Evolutionary conservation across 1,139 yeast species (phyloP), one percentile per base, ranked within the genome.

Genomic region (Pichia sp.): DNA sequence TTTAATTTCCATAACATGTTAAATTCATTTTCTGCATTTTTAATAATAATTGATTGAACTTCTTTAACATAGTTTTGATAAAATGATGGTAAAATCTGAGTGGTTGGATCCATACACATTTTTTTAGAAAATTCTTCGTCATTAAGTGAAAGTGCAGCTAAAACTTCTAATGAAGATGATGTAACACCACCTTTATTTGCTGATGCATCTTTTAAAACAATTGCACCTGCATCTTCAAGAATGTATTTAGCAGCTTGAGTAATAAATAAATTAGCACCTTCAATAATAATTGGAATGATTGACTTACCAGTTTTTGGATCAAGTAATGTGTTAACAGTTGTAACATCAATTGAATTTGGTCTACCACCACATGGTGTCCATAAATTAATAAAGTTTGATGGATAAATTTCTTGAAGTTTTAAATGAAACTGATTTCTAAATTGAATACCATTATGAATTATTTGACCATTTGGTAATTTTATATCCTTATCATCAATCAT

Each of bases 291-390:
- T 40, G 95, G 94, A 54, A 91, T 74, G 51, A 77, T 68, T 24
- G 86, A 64, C 63, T 83, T 82, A 46, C 94, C 94, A 31, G 91
- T 80, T 56, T 76, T 78, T 33, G 69, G 69, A 60, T 85, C 87
- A 53, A 91, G 78, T 54, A 88, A 77, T 41, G 69, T 69, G 50
- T 72, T 68, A 46, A 89, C 94, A 57, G 85, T 91, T 62, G 80
- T 81, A 50, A 91, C 79, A 63, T 89, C 95, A 63, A 91, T 82
- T 15, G 97, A 95, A 54, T 85, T 91, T 48, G 98, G 98, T 66
- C 98, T 84, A 54, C 98, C 98, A 65, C 98, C 98, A 66, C 98
- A 91, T 45, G 98, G 98, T 36, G 89, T 97, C 66, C 91, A 88
- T 57, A 83, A 68, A 56, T 82, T 86, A 52, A 89, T 72, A 27